These are phyloP conservation scores for Malus hybrid DNA, from an alignment of 331 rosid genomes.

Conservation along the genomic window DNA sequence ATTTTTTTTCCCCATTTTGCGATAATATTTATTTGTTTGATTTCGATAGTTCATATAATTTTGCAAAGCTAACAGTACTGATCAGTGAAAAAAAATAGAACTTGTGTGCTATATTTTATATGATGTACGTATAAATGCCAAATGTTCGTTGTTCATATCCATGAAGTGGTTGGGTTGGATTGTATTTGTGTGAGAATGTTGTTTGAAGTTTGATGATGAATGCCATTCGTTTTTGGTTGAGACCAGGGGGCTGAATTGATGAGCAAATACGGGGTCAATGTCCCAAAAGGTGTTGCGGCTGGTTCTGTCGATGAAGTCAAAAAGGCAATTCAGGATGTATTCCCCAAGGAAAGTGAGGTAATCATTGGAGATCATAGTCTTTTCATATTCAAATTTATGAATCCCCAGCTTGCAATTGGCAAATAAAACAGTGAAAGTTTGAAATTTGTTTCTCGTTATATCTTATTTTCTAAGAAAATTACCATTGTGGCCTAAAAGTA, in stretches of 20 bases:
- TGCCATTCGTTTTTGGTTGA: not conserved
- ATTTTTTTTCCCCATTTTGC: not conserved
- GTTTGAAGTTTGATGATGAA: not conserved
- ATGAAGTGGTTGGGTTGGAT: not conserved
- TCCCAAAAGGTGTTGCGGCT: constrained; percentile 71
- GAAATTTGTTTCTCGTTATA: not conserved
- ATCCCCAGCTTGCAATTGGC: not conserved
- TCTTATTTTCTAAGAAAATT: not conserved
- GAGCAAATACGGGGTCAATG: constrained; percentile 82
- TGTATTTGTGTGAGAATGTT: not conserved
- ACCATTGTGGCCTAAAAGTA: not conserved
- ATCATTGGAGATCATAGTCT: not conserved
- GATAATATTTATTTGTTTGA: not conserved
- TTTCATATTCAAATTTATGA: not conserved
- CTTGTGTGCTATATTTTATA: not conserved
- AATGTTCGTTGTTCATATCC: not conserved
- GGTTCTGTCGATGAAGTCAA: constrained; percentile 61
- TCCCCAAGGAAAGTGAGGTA: constrained; percentile 81
- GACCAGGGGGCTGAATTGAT: constrained; percentile 88
- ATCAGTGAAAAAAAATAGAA: not conserved
- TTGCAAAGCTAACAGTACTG: not conserved
- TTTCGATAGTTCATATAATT: not conserved
- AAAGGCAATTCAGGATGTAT: constrained; percentile 51
- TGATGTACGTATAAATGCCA: not conserved
- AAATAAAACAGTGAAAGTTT: not conserved